Conservation (phyloP, 2,329 filamentous ascomycete genomes). For the Paecilomyces dactylethromorphus region DNA sequence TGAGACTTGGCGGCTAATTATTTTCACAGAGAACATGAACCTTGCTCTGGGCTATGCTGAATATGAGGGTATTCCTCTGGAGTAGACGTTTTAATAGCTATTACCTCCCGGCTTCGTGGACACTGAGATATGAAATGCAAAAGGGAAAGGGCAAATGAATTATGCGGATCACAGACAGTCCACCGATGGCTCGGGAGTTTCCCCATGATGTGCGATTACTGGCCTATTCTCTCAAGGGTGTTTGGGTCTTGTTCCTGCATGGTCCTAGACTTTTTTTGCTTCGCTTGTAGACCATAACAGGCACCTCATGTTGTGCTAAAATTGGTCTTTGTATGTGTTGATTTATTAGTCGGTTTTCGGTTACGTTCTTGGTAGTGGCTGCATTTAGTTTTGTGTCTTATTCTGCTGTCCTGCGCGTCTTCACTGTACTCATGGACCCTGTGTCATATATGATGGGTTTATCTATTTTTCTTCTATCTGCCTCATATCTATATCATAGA, state of each 20-base stretch:
- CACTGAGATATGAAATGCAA: neutral
- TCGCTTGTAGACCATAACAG: neutral
- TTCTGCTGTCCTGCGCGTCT: neutral
- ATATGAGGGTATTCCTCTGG: constrained; percentile 75
- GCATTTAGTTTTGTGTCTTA: neutral
- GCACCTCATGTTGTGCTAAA: neutral
- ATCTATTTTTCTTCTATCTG: neutral
- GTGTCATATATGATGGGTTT: neutral
- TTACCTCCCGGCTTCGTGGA: neutral
- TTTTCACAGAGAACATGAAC: constrained; percentile 75
- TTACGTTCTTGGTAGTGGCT: neutral
- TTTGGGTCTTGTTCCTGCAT: neutral
- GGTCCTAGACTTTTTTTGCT: neutral
- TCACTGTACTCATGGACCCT: neutral
- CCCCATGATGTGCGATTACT: neutral
- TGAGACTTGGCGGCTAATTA: constrained; percentile 8
- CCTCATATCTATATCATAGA: neutral
- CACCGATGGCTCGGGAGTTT: neutral
- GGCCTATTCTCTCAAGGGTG: neutral
- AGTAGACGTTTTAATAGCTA: constrained; percentile 24
- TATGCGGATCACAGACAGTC: neutral
- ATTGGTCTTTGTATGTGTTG: neutral
- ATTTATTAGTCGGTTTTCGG: neutral
- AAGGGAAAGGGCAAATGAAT: neutral
- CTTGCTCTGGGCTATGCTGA: constrained; percentile 81